Conservation (phyloP, 441 rosid species). For the Gossypium schwendimanii region DNA sequence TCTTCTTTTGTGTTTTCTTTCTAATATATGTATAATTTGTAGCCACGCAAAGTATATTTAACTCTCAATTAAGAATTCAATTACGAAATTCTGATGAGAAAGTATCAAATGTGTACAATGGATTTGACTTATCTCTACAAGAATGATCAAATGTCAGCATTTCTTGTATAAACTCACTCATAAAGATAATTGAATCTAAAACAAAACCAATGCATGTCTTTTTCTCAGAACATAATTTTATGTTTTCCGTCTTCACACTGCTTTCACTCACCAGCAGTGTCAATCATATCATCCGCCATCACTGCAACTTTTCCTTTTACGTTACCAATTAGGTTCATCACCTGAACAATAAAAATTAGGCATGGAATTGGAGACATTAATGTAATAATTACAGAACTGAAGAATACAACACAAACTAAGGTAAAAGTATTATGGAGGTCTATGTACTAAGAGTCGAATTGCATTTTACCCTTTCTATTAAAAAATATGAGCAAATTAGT, state of each 20-base stretch:
- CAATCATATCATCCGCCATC: constrained; percentile 89
- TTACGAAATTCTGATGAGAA: background rate
- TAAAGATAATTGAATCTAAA: background rate
- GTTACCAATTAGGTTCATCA: constrained; percentile 82
- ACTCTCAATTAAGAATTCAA: constrained; percentile 10
- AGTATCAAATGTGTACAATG: background rate
- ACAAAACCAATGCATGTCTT: background rate
- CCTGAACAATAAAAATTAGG: constrained; percentile 34
- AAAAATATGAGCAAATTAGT: too few species aligned
- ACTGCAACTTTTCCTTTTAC: constrained; percentile 80
- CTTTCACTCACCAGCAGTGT: constrained; percentile 64
- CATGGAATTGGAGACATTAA: background rate
- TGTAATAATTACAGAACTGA: background rate
- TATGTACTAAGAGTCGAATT: too few species aligned
- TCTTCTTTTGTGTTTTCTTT: background rate
- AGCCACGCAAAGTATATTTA: background rate
- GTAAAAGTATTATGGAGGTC: too few species aligned
- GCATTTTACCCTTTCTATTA: too few species aligned
- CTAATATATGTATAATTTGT: background rate
- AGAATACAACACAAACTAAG: background rate
- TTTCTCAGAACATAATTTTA: background rate
- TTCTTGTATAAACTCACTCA: background rate
- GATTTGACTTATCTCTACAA: background rate
- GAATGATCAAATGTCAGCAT: background rate
- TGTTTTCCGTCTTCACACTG: background rate